phyloP scores from a whole-genome alignment of 139 green algal species.

The Chlamydomonas sp. region DNA sequence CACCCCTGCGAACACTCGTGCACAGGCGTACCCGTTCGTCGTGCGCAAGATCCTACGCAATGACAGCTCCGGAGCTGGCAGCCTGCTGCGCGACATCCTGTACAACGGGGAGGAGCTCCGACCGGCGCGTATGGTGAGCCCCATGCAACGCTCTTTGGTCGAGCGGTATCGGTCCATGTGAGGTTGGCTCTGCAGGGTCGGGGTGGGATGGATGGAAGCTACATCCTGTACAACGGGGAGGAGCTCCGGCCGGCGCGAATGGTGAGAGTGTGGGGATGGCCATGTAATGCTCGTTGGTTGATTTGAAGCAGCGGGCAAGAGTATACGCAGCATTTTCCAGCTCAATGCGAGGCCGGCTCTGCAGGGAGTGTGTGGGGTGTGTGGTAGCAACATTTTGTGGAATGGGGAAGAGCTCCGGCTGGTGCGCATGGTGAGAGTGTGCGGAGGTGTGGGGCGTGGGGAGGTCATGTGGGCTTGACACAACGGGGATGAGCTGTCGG shows the following conservation, averaged over 20 bases:
- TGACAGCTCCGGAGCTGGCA: constrained; percentile 34
- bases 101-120: constrained; percentile 45
- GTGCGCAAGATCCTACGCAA: constrained; percentile 42
- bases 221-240: constrained; percentile 57
- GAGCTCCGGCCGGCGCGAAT: no score
- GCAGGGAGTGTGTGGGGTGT: not conserved
- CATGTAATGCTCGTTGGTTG: no score
- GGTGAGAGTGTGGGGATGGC: no score
- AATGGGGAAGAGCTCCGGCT: constrained; percentile 38
- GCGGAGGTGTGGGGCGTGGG: no score
- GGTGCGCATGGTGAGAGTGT: constrained; percentile 43
- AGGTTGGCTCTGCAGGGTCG: not conserved
- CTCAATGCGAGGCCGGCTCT: not conserved
- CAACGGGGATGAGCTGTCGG: no score
- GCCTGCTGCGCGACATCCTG: constrained; percentile 62
- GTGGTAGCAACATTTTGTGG: constrained; percentile 61
- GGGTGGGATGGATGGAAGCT: constrained; percentile 17
- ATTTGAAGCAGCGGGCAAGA: no score
- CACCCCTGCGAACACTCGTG: no score
- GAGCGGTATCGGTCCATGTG: not conserved
- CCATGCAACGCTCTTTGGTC: no score
- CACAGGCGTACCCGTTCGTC: constrained; percentile 29
- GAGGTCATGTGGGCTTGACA: no score
- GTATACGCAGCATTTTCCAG: no score
- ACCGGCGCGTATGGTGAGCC: constrained; percentile 38